Evolutionary conservation across 2,329 filamentous ascomycete genomes (phyloP).

Genomic region (Nannizziopsis barbatae): DNA sequence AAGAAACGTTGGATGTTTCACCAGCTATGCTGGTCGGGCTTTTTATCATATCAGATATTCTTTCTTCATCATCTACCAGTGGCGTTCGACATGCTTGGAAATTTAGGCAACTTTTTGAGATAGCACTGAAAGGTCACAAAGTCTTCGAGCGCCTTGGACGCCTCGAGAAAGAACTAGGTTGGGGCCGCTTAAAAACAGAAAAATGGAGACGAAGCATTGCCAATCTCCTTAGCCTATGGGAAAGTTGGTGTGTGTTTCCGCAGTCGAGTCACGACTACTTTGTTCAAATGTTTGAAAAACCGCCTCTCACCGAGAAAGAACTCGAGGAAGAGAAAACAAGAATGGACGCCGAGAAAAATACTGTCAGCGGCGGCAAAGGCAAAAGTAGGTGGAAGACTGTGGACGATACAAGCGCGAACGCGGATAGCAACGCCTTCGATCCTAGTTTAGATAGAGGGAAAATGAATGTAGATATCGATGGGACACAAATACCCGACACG

Average conservation of each 20-base stretch:
- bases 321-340: constrained; percentile 35
- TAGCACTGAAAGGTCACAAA: constrained; percentile 53
- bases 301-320: constrained; percentile 45
- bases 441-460: constrained; percentile 14
- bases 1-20: constrained; percentile 52
- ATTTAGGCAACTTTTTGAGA: constrained; percentile 70
- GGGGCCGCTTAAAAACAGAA: constrained; percentile 71
- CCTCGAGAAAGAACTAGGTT: constrained; percentile 59
- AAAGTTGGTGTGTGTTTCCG: constrained; percentile 56
- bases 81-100: constrained; percentile 77
- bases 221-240: constrained; percentile 58
- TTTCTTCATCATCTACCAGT: constrained; percentile 64
- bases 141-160: constrained; percentile 66
- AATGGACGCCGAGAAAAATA: constrained; percentile 31
- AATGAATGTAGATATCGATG: constrained; percentile 26
- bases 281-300: constrained; percentile 58
- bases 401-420: constrained; percentile 27
- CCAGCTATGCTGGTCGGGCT: constrained; percentile 66
- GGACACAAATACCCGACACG: constrained; percentile 26
- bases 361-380: constrained; percentile 26
- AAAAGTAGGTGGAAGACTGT: constrained; percentile 40
- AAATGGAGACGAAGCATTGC: constrained; percentile 73
- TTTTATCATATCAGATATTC: constrained; percentile 68
- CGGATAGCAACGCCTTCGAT: constrained; percentile 9
- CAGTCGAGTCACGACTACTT: constrained; percentile 62